Conservation (phyloP, 192 early-diverging fungal species). For the Chytriomyces hyalinus region DNA sequence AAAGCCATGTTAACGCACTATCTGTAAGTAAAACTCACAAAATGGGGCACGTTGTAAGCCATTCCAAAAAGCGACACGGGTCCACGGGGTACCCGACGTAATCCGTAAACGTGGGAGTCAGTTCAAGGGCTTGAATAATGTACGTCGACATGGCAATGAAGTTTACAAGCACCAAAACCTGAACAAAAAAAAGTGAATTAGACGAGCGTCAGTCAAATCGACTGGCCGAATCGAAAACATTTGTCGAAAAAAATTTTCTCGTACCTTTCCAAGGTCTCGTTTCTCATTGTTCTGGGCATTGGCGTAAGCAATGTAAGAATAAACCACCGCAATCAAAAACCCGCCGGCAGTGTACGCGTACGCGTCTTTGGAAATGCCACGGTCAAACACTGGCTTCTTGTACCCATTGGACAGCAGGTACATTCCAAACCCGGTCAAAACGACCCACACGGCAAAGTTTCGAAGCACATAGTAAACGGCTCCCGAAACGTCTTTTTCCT, state of each 20-base stretch:
- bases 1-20: neutral
- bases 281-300: slow-evolving; percentile 35
- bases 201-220: neutral
- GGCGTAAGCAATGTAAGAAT: slow-evolving; percentile 34
- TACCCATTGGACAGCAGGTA: slow-evolving; percentile 24
- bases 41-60: slow-evolving; percentile 6
- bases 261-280: slow-evolving; percentile 26
- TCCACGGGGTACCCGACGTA: neutral
- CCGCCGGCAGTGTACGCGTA: slow-evolving; percentile 35
- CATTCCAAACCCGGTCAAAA: neutral
- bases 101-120: neutral
- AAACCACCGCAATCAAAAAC: slow-evolving; percentile 34
- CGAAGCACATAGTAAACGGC: slow-evolving; percentile 32
- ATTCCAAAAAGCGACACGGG: neutral
- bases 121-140: neutral
- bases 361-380: slow-evolving; percentile 31
- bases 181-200: neutral
- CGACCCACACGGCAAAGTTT: slow-evolving; percentile 21
- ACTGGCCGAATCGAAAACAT: neutral
- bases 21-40: too few relatives aligned
- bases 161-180: neutral
- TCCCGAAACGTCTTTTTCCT: slow-evolving; percentile 26
- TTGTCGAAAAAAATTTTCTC: neutral
- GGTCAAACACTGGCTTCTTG: slow-evolving; percentile 14
- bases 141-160: slow-evolving; percentile 1